Conservation (phyloP, 1,139 yeast genomes). For the Taiozyma onychis region DNA sequence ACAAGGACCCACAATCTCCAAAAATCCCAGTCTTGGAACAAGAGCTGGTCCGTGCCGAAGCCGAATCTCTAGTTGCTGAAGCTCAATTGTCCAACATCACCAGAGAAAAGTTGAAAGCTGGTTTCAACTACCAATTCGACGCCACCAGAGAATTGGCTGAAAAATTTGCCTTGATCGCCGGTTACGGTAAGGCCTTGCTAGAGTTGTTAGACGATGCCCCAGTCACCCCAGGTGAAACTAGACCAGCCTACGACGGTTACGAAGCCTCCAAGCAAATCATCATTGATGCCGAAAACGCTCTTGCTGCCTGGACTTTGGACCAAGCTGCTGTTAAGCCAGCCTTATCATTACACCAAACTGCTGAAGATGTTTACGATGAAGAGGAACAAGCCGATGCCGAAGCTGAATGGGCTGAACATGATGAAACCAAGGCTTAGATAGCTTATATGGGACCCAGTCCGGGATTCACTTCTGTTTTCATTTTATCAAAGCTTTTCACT, state of each 20-base stretch:
- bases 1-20: slow-evolving; percentile 81
- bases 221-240: slow-evolving; percentile 87
- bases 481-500: neutral
- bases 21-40: slow-evolving; percentile 79
- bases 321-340: slow-evolving; percentile 77
- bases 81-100: slow-evolving; percentile 86
- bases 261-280: slow-evolving; percentile 85
- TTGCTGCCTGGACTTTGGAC: slow-evolving; percentile 80
- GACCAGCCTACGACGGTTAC: slow-evolving; percentile 84
- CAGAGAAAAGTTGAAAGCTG: slow-evolving; percentile 81
- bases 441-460: neutral
- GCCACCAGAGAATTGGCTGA: slow-evolving; percentile 79
- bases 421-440: slow-evolving; percentile 4
- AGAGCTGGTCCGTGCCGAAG: slow-evolving; percentile 86
- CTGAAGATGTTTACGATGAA: slow-evolving; percentile 57
- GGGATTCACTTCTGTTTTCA: slow-evolving; percentile 2
- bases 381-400: slow-evolving; percentile 28
- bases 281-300: slow-evolving; percentile 78
- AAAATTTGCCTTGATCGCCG: slow-evolving; percentile 80
- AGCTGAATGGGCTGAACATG: slow-evolving; percentile 31
- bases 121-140: slow-evolving; percentile 79
- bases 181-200: slow-evolving; percentile 81
- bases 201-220: slow-evolving; percentile 81
- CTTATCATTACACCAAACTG: slow-evolving; percentile 68
- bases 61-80: slow-evolving; percentile 85